A percentile compares a stretch with the other conserved stretches of the same genome.
Conservation (phyloP, 169 alveolate genomes). For the Babesia bigemina region DNA sequence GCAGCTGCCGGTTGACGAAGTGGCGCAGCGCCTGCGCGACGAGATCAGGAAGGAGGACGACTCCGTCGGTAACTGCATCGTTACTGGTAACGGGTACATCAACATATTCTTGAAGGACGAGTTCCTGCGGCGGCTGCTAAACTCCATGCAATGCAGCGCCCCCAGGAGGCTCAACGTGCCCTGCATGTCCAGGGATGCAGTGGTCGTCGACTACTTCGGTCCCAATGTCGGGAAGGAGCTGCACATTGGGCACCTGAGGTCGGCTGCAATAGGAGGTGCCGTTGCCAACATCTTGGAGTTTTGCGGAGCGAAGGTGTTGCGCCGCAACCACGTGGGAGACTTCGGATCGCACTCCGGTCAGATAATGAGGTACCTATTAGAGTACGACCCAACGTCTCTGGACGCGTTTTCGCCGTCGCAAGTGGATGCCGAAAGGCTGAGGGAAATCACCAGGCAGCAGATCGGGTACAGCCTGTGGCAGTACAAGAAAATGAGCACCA, state of each 20-base stretch:
- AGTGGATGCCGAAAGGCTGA: background rate
- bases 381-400: conserved; percentile 60
- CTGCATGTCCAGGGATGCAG: conserved; percentile 25
- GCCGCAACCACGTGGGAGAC: conserved; percentile 78
- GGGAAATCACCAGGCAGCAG: conserved; percentile 4
- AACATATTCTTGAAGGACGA: conserved; percentile 37
- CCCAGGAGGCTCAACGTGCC: conserved; percentile 24
- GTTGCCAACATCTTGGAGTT: conserved; percentile 67
- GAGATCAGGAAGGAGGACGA: conserved; percentile 59
- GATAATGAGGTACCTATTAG: conserved; percentile 60
- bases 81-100: conserved; percentile 27
- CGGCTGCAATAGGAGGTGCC: conserved; percentile 73
- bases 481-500: background rate
- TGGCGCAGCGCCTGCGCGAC: conserved; percentile 30
- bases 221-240: conserved; percentile 76
- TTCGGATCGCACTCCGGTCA: conserved; percentile 67
- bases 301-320: conserved; percentile 57
- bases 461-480: conserved; percentile 16
- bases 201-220: conserved; percentile 75
- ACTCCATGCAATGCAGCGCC: conserved; percentile 20
- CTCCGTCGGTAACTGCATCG: conserved; percentile 23
- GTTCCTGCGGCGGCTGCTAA: conserved; percentile 6
- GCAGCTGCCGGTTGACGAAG: conserved; percentile 22
- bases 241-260: conserved; percentile 79
- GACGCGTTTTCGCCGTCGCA: conserved; percentile 23